A percentile compares a stretch with the other conserved stretches of the same genome.
Evolutionary conservation across 306 rosid genomes (phyloP).

Genomic region (Sicyos baderoa): DNA sequence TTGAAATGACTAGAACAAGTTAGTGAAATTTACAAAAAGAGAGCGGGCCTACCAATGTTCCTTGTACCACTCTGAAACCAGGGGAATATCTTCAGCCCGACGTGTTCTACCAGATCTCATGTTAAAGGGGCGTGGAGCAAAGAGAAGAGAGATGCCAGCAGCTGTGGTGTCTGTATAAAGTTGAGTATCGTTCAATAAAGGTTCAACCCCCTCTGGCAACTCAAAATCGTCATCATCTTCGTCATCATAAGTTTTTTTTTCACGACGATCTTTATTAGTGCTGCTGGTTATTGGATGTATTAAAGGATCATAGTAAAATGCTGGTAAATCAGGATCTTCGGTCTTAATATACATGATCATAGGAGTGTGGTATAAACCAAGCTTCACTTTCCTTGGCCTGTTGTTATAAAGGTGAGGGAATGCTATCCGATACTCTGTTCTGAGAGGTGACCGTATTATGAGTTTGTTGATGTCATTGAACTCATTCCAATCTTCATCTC

Average conservation of each 20-base stretch:
- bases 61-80: slow-evolving; percentile 95
- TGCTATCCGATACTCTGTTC: slow-evolving; percentile 95
- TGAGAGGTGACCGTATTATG: slow-evolving; percentile 93
- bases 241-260: slow-evolving; percentile 65
- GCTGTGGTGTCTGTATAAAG: slow-evolving; percentile 96
- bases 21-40: not conserved
- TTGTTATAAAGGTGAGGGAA: slow-evolving; percentile 98
- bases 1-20: not conserved
- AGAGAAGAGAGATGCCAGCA: slow-evolving; percentile 82
- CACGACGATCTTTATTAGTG: slow-evolving; percentile 81
- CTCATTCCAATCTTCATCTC: slow-evolving; percentile 99
- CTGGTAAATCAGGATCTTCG: slow-evolving; percentile 97
- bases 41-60: slow-evolving; percentile 66
- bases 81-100: slow-evolving; percentile 92
- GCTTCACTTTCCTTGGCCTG: slow-evolving; percentile 98
- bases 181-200: slow-evolving; percentile 70
- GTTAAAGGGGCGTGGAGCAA: slow-evolving; percentile 98
- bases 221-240: slow-evolving; percentile 77
- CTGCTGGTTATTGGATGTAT: slow-evolving; percentile 90
- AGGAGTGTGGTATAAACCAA: slow-evolving; percentile 86
- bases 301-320: slow-evolving; percentile 93
- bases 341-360: slow-evolving; percentile 94
- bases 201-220: slow-evolving; percentile 88
- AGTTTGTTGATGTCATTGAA: slow-evolving; percentile 97
- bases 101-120: slow-evolving; percentile 98